phyloP scores from a whole-genome alignment of 202 grass and related monocot genomes.

The Brachypodium distachyon region DNA sequence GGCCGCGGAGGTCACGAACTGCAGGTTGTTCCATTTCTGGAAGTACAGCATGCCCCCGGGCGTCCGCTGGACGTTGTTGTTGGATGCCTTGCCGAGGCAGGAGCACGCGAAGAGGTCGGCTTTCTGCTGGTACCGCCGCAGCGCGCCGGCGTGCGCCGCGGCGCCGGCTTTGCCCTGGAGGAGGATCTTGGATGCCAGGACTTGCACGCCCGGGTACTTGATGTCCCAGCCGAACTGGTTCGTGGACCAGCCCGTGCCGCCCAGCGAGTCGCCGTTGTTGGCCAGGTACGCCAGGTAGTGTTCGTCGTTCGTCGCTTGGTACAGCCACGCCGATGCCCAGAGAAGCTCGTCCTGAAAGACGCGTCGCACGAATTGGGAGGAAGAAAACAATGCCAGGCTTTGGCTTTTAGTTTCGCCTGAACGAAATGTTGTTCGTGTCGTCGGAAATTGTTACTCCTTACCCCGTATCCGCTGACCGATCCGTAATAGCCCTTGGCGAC shows the following conservation, averaged over 20 bases:
- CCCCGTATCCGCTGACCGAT: slow-evolving; percentile 74
- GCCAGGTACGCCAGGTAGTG: slow-evolving; percentile 73
- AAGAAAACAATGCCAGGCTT: too few relatives aligned
- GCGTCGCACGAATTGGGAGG: neutral
- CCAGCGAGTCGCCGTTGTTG: slow-evolving; percentile 57
- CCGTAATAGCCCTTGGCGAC: slow-evolving; percentile 49
- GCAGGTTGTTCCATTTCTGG: slow-evolving; percentile 83
- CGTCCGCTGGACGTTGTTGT: slow-evolving; percentile 52
- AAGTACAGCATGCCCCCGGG: slow-evolving; percentile 64
- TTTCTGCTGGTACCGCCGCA: slow-evolving; percentile 60
- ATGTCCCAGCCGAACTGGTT: slow-evolving; percentile 83
- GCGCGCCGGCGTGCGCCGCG: slow-evolving; percentile 31
- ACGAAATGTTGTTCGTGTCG: neutral
- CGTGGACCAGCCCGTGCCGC: slow-evolving; percentile 60
- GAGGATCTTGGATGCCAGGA: slow-evolving; percentile 67
- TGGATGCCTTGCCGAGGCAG: slow-evolving; percentile 49
- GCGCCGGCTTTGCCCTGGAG: slow-evolving; percentile 27
- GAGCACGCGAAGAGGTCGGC: slow-evolving; percentile 72
- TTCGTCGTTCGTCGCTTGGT: slow-evolving; percentile 37
- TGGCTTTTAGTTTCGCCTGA: too few relatives aligned
- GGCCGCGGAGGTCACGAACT: slow-evolving; percentile 71
- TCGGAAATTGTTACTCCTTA: slow-evolving; percentile 16
- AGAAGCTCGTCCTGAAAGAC: slow-evolving; percentile 66
- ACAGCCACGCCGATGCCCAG: slow-evolving; percentile 83
- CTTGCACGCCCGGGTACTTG: slow-evolving; percentile 74